Evolutionary conservation across 78 protist species (phyloP).

Genomic region (Cavenderia fasciculata): DNA sequence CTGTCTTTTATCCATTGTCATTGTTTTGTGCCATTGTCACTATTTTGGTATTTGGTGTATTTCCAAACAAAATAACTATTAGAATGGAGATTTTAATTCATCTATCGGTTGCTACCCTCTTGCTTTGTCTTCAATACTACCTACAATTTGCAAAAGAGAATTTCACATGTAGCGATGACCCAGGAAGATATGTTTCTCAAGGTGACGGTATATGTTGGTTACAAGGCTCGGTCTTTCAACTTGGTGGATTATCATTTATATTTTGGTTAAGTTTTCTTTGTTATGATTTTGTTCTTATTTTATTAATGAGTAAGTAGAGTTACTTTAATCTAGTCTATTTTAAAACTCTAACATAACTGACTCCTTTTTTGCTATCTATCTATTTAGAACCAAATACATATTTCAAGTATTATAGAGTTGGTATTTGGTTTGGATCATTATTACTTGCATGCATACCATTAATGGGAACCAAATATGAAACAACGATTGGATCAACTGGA

Average conservation of each 20-base stretch:
- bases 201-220: background rate
- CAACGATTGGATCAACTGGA: conserved; percentile 8
- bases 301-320: conserved; percentile 6
- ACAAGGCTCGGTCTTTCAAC: background rate
- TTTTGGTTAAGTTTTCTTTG: background rate
- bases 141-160: background rate
- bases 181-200: conserved; percentile 11
- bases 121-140: background rate
- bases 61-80: conserved; percentile 9
- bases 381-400: background rate
- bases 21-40: background rate
- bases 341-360: background rate
- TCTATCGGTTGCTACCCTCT: background rate
- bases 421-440: background rate
- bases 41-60: conserved; percentile 2
- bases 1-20: background rate
- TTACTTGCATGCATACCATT: background rate
- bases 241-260: conserved; percentile 14
- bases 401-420: background rate
- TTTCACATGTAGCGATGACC: conserved; percentile 20
- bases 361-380: too few species aligned
- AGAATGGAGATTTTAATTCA: background rate
- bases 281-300: conserved; percentile 2
- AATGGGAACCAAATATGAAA: background rate
- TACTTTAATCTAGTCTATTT: background rate